Percentiles rank a stretch among this genome's conserved stretches.
These are phyloP conservation scores for Hypericum androsaemum DNA, from an alignment of 345 rosid genomes.

Conservation along the genomic window DNA sequence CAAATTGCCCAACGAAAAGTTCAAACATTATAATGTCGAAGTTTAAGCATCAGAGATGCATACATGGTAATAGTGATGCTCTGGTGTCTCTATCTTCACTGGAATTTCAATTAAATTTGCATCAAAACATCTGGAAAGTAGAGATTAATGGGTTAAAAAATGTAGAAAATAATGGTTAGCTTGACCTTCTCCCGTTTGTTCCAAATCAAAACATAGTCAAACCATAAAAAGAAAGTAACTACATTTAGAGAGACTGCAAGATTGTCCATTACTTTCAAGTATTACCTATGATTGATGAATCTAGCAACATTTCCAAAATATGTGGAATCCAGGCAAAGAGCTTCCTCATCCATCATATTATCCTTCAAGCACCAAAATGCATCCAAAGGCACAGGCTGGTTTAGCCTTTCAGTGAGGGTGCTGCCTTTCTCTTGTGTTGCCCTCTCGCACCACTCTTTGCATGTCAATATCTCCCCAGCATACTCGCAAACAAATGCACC, in stretches of 20 bases:
- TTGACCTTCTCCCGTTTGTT: not conserved
- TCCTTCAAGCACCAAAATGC: not conserved
- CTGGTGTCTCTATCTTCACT: constrained; percentile 78
- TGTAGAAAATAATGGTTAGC: no score
- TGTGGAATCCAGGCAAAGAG: constrained; percentile 3
- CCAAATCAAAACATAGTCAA: not conserved
- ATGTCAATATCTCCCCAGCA: constrained; percentile 4
- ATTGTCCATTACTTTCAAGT: constrained; percentile 4
- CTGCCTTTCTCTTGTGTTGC: not conserved
- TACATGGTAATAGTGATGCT: constrained; percentile 83
- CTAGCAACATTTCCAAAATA: not conserved
- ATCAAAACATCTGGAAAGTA: constrained; percentile 57
- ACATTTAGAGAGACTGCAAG: not conserved
- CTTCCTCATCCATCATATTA: not conserved
- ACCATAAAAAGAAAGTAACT: not conserved
- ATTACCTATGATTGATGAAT: constrained; percentile 1
- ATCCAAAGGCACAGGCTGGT: not conserved
- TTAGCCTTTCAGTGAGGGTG: not conserved
- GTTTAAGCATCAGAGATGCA: constrained; percentile 14
- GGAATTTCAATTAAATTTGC: constrained; percentile 88
- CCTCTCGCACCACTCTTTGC: not conserved
- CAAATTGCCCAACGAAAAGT: not conserved
- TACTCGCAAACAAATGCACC: constrained; percentile 1
- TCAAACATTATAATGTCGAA: not conserved
- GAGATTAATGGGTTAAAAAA: not conserved